Evolutionary conservation across 2,329 filamentous ascomycete genomes (phyloP), one percentile per base, ranked within the genome.

Genomic region (Shiraia sp.): DNA sequence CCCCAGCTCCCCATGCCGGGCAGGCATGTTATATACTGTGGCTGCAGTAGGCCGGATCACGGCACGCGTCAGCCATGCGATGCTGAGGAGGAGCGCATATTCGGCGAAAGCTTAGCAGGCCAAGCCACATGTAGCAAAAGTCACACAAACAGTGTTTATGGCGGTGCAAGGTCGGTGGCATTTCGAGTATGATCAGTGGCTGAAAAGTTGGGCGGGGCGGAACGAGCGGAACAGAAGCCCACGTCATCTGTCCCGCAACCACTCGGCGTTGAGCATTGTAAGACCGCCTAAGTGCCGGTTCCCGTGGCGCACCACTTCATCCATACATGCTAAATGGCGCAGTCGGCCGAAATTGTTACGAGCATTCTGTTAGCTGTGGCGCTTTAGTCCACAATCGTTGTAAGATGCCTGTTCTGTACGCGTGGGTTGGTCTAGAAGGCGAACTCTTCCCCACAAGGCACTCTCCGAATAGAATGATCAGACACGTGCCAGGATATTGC

Each of bases 61-160:
- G 41, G 49, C 39, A 47, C 37, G 45, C 40, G 32, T 47, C 42
- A 49, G 48, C 42, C 45, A 53, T 41, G 29, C 25, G 27, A 37
- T 35, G 40, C 40, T 47, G 37, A 47, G 19, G 19, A 22, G 19
- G 4, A 4, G 34, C 22, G 28, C 24, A 29, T 38, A 32, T 30
- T 31, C 32, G 32, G 34, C 28, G 27, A 42, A 49, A 43, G 43
- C 51, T 49, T 47, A 40, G 34, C 24, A 32, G 30, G 42, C 41
- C 37, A 40, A 47, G 34, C 45, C 40, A 44, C 33, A 42, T 39
- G 25, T 25, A 47, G 42, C 40, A 45, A 32, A 29, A 40, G 41
- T 38, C 45, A 42, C 41, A 44, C 32, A 36, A 32, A 17, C 29
- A 36, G 19, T 36, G 36, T 32, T 27, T 38, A 45, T 40, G 43